Base-by-base conservation (phyloP, 768 basidiomycete species). In the Lentinula boryana region DNA sequence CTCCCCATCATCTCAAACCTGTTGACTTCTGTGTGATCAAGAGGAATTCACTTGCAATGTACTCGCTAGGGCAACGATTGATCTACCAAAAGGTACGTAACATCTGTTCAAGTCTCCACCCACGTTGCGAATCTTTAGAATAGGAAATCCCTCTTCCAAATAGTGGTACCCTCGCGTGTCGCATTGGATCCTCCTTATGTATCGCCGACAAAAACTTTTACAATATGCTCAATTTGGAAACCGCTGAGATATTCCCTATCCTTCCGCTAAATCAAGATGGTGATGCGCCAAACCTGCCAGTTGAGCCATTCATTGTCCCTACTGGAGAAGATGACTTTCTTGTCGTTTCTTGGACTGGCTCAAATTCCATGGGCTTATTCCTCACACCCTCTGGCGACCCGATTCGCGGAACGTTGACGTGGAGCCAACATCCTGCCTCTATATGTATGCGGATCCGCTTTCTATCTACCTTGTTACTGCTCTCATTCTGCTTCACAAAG, bases 311-410 rank as follows among this genome's bases (percentile, higher is more conserved):
- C 65, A 23, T 68, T 69, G 50, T 65, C 68, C 40, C 55, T 31
- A 56, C 55, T 4, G 55, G 81, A 38, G 84, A 84, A 33, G 84
- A 82, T 64, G 95, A 97, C 71, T 97, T 95, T 65, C 80, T 98
- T 46, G 79, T 97, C 21, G 77, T 93, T 15, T 91, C 90, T 2
- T 95, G 89, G 83, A 94, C 88, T 1, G 95, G 92, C 13, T 74
- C 78, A 3, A 85, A 82, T 56, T 91, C 91, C 0, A 76, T 98
- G 43, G 95, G 95, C 0, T 75, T 98, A 9, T 98, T 98, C 66
- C 79, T 98, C 64, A 92, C 83, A 13, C 83, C 86, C 0, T 82
- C 84, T 2, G 95, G 93, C 0, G 94, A 96, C 71, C 93, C 95
- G 4, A 87, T 93, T 7, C 81, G 95, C 50, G 94, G 94, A 2